phyloP scores from a whole-genome alignment of 768 basidiomycete species.

The Podaxis sp. region DNA sequence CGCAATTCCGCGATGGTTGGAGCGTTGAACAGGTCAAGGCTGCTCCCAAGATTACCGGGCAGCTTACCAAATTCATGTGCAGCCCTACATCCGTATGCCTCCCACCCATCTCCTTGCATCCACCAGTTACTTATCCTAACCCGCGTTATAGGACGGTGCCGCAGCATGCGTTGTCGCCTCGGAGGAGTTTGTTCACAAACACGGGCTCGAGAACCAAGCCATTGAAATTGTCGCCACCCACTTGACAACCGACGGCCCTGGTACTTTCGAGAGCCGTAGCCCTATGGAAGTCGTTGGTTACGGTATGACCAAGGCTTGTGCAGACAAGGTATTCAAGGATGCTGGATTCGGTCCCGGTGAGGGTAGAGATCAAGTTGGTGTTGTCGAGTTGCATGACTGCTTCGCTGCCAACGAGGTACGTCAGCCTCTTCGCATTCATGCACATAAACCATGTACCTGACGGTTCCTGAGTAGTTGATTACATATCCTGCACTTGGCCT shows the following conservation, averaged over 20 bases:
- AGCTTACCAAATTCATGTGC: conserved; percentile 84
- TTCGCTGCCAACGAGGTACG: conserved; percentile 79
- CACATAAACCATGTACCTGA: background rate
- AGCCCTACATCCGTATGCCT: conserved; percentile 74
- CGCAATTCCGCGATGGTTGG: conserved; percentile 83
- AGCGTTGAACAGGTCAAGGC: conserved; percentile 66
- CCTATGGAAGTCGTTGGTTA: conserved; percentile 85
- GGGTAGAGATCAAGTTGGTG: conserved; percentile 75
- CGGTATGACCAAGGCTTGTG: conserved; percentile 67
- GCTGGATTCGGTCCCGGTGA: conserved; percentile 67
- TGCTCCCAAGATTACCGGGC: conserved; percentile 66
- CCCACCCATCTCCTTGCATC: background rate
- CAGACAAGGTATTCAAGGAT: conserved; percentile 67
- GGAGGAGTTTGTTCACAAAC: conserved; percentile 71
- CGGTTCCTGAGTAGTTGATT: conserved; percentile 52
- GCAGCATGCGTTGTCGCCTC: conserved; percentile 78
- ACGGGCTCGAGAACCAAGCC: conserved; percentile 80
- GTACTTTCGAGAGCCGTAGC: conserved; percentile 64
- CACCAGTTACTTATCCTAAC: background rate
- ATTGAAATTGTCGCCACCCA: conserved; percentile 76
- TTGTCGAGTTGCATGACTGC: conserved; percentile 85
- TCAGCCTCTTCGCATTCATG: background rate
- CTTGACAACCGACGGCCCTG: conserved; percentile 64
- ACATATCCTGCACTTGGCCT: conserved; percentile 82
- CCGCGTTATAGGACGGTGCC: conserved; percentile 58